Conservation (phyloP, 2,329 filamentous ascomycete species). For the Phialophora expanda region DNA sequence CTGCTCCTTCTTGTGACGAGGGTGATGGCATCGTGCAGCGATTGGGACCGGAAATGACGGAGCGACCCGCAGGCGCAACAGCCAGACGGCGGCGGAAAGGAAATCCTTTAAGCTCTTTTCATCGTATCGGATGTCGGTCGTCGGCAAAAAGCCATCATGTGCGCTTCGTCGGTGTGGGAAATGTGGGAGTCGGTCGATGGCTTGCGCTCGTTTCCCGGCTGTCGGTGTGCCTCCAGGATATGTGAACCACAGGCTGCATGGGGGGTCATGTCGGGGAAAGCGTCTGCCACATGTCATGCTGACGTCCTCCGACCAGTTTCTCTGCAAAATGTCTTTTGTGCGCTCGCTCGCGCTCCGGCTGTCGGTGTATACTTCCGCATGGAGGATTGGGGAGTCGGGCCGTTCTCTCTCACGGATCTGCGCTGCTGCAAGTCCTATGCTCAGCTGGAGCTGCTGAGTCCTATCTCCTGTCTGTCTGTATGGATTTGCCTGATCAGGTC, state of each 20-base stretch:
- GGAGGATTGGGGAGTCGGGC: neutral
- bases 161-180: no score
- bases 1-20: neutral
- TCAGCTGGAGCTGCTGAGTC: neutral
- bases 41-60: neutral
- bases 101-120: no score
- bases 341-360: neutral
- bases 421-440: neutral
- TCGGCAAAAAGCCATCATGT: neutral
- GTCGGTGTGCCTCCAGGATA: neutral
- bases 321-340: neutral
- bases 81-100: neutral
- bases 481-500: slow-evolving; percentile 22
- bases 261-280: neutral
- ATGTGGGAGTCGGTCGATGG: no score
- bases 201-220: no score
- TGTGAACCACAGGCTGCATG: neutral
- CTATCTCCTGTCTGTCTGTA: neutral
- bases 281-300: neutral
- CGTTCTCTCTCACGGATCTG: neutral
- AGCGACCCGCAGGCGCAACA: neutral
- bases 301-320: neutral
- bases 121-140: neutral
- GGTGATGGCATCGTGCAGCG: neutral
- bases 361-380: neutral